Evolutionary conservation across 1,284 basidiomycete genomes (phyloP), one percentile per base, ranked within the genome.

Genomic region (Ustilago crameri): DNA sequence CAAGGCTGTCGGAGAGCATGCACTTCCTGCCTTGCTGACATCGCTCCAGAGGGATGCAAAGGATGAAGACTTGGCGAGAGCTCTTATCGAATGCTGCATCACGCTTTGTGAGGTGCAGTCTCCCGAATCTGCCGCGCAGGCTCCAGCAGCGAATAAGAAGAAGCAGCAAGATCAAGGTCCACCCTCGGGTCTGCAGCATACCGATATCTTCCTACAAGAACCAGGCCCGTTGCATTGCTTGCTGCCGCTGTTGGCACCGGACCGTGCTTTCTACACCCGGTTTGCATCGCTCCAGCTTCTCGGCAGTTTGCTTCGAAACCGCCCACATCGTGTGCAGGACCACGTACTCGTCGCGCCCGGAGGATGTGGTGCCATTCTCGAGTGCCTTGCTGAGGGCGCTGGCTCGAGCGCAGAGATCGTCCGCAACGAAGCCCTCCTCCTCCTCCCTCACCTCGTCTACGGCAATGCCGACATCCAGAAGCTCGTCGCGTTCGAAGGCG

Each of bases 391-490:
- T 52, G 84, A 91, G 8, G 81, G 82, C 9, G 68, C 74, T 30
- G 78, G 74, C 15, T 78, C 75, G 7, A 79, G 76, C 23, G 74
- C 78, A 22, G 80, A 82, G 54, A 82, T 82, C 52, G 76, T 82
- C 15, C 75, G 81, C 23, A 82, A 82, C 63, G 81, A 82, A 55
- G 77, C 76, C 7, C 89, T 98, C 34, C 87, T 90, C 14, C 88
- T 95, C 82, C 87, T 95, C 32, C 92, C 95, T 56, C 87, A 89
- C 5, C 86, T 98, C 38, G 89, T 92, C 41, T 88, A 89, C 1
- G 91, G 93, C 73, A 98, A 92, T 78, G 89, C 93, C 32, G 94
- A 98, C 82, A 92, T 98, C 48, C 95, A 98, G 82, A 98, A 98
- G 85, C 90, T 98, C 22, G 89, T 98, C 41, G 94, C 95, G 0